Evolutionary conservation across 2,329 filamentous ascomycete genomes (phyloP).

Genomic region (Arthrobotrys sphaeroides): DNA sequence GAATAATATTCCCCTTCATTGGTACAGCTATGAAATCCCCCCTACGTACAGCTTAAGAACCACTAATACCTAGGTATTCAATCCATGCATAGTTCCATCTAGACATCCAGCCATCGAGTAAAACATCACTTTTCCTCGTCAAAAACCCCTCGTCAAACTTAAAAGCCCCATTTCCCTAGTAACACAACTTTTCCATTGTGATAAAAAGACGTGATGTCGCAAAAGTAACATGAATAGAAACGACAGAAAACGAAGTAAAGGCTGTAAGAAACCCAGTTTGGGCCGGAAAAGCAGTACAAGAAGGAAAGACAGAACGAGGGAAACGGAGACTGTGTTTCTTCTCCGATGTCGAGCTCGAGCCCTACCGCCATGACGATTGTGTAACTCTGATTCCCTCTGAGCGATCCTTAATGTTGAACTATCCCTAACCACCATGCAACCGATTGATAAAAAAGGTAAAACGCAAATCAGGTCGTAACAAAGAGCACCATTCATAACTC

Average conservation of each 20-base stretch:
- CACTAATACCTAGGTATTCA: too few relatives aligned
- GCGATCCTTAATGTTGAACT: too few relatives aligned
- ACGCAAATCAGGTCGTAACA: neutral
- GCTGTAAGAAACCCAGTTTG: neutral
- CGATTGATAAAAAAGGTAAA: neutral
- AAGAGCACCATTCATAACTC: neutral
- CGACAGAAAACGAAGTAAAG: neutral
- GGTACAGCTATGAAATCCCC: too few relatives aligned
- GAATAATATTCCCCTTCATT: too few relatives aligned
- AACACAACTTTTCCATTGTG: constrained; percentile 31
- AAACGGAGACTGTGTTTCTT: neutral
- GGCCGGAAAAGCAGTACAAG: neutral
- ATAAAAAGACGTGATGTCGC: neutral
- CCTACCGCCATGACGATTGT: too few relatives aligned
- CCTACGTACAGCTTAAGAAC: too few relatives aligned
- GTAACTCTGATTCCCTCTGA: too few relatives aligned
- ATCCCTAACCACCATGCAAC: neutral
- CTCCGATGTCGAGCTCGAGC: too few relatives aligned
- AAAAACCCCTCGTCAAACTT: too few relatives aligned
- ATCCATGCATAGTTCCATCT: too few relatives aligned
- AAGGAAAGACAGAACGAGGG: neutral
- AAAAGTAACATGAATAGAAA: constrained; percentile 6
- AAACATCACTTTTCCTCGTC: too few relatives aligned
- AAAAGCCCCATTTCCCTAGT: constrained; percentile 3
- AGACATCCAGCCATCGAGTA: too few relatives aligned